Base-by-base conservation (phyloP, 1,139 yeast species). In the Geotrichum europaeum region DNA sequence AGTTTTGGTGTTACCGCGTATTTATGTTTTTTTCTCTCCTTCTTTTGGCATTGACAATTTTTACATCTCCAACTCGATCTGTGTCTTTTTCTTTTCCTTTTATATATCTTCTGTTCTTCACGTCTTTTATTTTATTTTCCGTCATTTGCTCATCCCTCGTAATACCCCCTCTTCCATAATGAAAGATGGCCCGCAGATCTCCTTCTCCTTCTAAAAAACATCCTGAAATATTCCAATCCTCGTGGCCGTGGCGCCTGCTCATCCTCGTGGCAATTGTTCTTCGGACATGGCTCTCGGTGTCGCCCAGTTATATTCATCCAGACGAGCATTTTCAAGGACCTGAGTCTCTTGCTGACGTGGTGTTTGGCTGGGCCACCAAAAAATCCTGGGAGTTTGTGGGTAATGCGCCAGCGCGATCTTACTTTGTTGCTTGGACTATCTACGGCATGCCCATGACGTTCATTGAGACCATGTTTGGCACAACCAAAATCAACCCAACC, bases 301-400 rank as follows among this genome's bases (percentile, higher is more conserved):
- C 87, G 56, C 81, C 87, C 51, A 89, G 97, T 0, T 95, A 95
- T 71, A 85, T 95, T 56, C 99, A 95, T 68, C 99, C 99, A 0
- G 99, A 95, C 77, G 99, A 95, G 75, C 97, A 92, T 72, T 89
- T 90, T 72, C 99, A 95, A 72, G 84, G 87, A 25, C 81, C 95
- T 43, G 96, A 91, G 70, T 85, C 89, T 0, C 70, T 94, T 22
- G 79, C 86, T 64, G 73, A 67, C 7, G 69, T 74, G 47, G 72
- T 84, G 40, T 77, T 81, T 58, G 81, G 81, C 4, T 82, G 78
- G 74, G 75, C 79, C 50, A 81, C 84, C 1, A 79, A 82, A 32
- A 70, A 81, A 1, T 91, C 98, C 0, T 95, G 99, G 99, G 99
- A 95, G 71, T 94, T 89, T 72, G 70, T 78, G 1, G 68, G 76